These are phyloP conservation scores for Botrytis fabae DNA, from an alignment of 2,329 filamentous ascomycete genomes.

Conservation along the genomic window DNA sequence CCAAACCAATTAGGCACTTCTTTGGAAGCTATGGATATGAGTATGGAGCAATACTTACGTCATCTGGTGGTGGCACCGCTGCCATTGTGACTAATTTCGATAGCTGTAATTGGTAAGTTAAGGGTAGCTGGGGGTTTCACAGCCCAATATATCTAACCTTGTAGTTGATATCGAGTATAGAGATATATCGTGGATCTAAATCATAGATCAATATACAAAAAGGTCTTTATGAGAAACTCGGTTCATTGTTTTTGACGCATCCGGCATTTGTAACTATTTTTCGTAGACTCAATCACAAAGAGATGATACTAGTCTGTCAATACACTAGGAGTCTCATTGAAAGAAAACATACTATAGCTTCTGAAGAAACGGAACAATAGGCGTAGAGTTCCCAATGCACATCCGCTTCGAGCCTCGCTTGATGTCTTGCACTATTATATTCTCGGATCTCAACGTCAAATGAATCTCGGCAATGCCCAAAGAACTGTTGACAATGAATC, in stretches of 20 bases:
- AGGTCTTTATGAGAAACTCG: not conserved
- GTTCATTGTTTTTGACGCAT: constrained; percentile 15
- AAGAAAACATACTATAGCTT: not conserved
- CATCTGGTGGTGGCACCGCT: not conserved
- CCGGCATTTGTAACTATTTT: not conserved
- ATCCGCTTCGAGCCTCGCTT: not conserved
- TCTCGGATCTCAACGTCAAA: not conserved
- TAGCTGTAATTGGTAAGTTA: not conserved
- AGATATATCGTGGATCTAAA: not conserved
- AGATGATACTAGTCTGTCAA: not conserved
- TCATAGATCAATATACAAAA: not conserved
- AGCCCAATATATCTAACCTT: not conserved
- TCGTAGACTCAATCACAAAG: not conserved
- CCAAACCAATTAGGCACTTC: not conserved
- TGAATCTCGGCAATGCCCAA: not conserved
- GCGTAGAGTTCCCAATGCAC: not conserved
- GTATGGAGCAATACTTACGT: not conserved
- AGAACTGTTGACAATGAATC: not conserved
- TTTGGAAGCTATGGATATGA: not conserved
- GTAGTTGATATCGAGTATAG: not conserved
- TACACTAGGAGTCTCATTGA: not conserved
- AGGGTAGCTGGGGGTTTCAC: not conserved
- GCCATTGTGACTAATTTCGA: not conserved
- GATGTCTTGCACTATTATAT: not conserved
- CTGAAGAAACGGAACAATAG: not conserved